These are phyloP conservation scores for Backusella macrospora DNA, from an alignment of 192 early-diverging fungal species.

Conservation along the genomic window DNA sequence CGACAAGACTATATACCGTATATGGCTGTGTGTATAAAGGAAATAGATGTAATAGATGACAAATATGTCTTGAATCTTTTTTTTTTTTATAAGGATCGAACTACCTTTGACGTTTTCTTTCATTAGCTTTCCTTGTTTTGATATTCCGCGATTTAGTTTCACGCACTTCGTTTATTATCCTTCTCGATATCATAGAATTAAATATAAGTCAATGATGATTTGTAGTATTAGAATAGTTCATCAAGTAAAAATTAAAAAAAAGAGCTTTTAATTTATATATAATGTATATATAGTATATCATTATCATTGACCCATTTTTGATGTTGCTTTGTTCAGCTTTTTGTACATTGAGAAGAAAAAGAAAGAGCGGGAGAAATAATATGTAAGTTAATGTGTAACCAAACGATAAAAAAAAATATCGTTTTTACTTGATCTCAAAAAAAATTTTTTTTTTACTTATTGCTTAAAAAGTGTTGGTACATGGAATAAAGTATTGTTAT, in stretches of 20 bases:
- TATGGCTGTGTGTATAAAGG: background rate
- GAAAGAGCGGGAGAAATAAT: background rate
- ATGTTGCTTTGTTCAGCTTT: no score
- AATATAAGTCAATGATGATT: no score
- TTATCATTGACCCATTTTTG: background rate
- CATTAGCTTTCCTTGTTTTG: slow-evolving; percentile 8
- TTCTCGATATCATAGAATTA: background rate
- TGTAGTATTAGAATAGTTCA: no score
- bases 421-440: background rate
- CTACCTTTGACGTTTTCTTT: background rate
- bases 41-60: background rate
- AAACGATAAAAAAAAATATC: background rate
- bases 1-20: background rate
- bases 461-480: background rate
- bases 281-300: background rate
- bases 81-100: background rate
- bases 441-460: background rate
- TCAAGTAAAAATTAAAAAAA: no score
- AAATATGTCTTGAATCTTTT: background rate
- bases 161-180: background rate
- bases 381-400: background rate
- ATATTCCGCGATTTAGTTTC: slow-evolving; percentile 6
- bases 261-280: background rate
- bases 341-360: background rate
- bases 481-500: no score